These are phyloP conservation scores for Saccharomycopsis oosterbeekiorum DNA, from an alignment of 805 yeast species.

Conservation along the genomic window DNA sequence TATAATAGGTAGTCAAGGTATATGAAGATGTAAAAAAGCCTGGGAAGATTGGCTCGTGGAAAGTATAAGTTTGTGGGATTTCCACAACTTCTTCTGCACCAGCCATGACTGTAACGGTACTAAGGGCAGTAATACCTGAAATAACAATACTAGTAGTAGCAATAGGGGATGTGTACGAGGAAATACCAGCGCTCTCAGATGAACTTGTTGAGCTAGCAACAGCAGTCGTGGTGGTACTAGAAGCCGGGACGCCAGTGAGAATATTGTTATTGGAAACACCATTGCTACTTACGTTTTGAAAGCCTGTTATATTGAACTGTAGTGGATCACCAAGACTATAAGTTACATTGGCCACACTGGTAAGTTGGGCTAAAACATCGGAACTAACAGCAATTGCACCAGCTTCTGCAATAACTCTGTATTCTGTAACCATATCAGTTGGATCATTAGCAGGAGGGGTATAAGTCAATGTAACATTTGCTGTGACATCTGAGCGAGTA, in stretches of 20 bases:
- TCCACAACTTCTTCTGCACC: slow-evolving; percentile 1
- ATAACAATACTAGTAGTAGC: not conserved
- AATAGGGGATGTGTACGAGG: not conserved
- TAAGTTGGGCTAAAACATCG: not conserved
- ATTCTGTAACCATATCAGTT: not conserved
- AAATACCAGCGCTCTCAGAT: not conserved
- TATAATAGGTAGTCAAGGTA: not conserved
- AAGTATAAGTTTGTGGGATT: not conserved
- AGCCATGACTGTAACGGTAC: not conserved
- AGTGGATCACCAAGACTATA: not conserved
- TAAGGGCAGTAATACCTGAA: not conserved
- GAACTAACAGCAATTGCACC: not conserved
- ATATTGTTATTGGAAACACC: no score
- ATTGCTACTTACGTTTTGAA: no score
- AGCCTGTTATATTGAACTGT: no score
- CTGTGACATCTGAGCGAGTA: not conserved
- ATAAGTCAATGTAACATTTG: not conserved
- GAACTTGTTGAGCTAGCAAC: not conserved
- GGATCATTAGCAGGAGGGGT: not conserved
- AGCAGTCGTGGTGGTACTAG: not conserved
- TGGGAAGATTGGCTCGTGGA: slow-evolving; percentile 1
- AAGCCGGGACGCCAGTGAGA: no score
- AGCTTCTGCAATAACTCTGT: not conserved
- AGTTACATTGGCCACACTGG: not conserved
- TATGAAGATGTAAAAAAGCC: not conserved